Evolutionary conservation across 371 early-diverging fungal genomes (phyloP), one percentile per base, ranked within the genome.

Genomic region (Smittium culicis): DNA sequence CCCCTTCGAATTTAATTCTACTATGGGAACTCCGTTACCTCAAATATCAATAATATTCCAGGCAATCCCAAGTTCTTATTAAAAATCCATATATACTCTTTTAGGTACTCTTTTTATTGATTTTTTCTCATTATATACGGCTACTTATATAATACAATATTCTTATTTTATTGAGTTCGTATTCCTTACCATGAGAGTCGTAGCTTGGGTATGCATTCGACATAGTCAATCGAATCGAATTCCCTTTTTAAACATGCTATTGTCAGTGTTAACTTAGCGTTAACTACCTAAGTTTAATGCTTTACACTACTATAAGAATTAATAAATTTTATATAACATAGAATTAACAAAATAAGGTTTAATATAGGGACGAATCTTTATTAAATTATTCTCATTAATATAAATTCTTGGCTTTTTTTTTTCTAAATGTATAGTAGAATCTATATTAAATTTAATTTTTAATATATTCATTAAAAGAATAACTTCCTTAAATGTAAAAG

Each of bases 381-480:
- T 34, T 24, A 68, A 63, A 45, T 68, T 68, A 66, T 24, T 65
- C 57, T 65, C 57, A 65, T 65, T 65, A 57, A 68, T 68, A 68
- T 68, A 68, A 68, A 68, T 68, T 68, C 67, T 68, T 64, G 65
- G 31, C 27, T 78, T 78, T 74, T 78, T 64, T 70, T 68, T 71
- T 54, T 56, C 64, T 80, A 35, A 80, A 69, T 64, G 65, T 74
- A 57, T 71, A 65, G 67, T 70, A 61, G 64, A 64, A 66, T 54
- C 79, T 73, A 71, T 74, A 75, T 66, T 72, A 66, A 45, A 73
- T 77, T 72, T 31, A 71, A 63, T 79, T 72, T 81, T 73, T 64
- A 75, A 78, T 70, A 71, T 66, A 60, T 69, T 69, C 16, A 69
- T 69, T 62, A 69, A 61, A 32, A 69, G 29, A 61, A 61, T 31